A percentile compares a stretch with the other conserved stretches of the same genome.
These are phyloP conservation scores for Pseudogymnoascus sp. DNA, from an alignment of 2,329 filamentous ascomycete species.

Conservation along the genomic window DNA sequence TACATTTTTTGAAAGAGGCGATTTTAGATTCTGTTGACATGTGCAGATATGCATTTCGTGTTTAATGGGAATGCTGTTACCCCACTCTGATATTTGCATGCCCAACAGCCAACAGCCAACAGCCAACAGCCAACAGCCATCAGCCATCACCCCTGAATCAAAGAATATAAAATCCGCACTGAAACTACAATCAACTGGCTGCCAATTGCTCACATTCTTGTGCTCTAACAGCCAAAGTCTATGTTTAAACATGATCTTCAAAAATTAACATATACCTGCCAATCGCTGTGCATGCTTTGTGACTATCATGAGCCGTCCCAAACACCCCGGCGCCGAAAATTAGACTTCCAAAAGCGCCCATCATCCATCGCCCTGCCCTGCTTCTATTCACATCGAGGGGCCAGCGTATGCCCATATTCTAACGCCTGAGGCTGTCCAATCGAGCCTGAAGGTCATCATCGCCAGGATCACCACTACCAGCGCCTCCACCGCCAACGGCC, in stretches of 20 bases:
- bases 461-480: conserved; percentile 43
- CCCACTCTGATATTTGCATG: not conserved
- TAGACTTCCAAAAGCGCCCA: not conserved
- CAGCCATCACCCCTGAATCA: not conserved
- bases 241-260: not conserved
- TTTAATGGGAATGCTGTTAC: not conserved
- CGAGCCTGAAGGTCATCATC: conserved; percentile 93
- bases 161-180: not conserved
- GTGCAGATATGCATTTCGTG: not conserved
- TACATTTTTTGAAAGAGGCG: not conserved
- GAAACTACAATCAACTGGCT: not conserved
- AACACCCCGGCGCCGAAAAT: not conserved
- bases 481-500: conserved; percentile 63
- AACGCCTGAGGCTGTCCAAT: conserved; percentile 63
- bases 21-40: not conserved
- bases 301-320: not conserved
- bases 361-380: not conserved
- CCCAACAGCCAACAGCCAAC: not conserved
- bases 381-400: not conserved
- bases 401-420: not conserved
- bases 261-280: not conserved
- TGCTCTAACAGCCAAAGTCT: not conserved
- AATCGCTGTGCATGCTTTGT: conserved; percentile 1
- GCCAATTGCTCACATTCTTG: not conserved
- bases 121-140: not conserved